A percentile compares a stretch with the other conserved stretches of the same genome.
Evolutionary conservation across 805 yeast genomes (phyloP).

Genomic region (Jamesozyma rosinii): DNA sequence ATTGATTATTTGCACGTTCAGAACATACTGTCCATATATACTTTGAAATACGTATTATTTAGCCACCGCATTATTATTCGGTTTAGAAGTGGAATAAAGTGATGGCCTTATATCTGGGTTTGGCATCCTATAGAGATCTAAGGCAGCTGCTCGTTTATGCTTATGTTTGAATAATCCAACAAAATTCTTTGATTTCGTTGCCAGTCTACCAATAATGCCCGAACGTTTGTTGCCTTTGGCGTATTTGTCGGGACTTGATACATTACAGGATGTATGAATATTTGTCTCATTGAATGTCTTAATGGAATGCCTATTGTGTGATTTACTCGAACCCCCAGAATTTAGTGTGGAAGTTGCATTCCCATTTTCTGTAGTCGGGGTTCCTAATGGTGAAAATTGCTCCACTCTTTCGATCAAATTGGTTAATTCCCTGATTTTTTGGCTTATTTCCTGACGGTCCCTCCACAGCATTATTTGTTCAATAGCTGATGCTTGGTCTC

Average conservation of each 20-base stretch:
- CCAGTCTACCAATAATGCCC: background rate
- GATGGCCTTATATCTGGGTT: background rate
- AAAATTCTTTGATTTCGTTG: slow-evolving; percentile 4
- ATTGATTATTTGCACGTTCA: too few species aligned
- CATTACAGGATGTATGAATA: background rate
- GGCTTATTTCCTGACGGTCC: slow-evolving; percentile 6
- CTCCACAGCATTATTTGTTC: slow-evolving; percentile 1
- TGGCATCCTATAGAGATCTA: slow-evolving; percentile 7
- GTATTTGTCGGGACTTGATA: background rate
- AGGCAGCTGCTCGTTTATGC: slow-evolving; percentile 4
- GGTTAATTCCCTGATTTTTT: slow-evolving; percentile 8
- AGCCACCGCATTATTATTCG: too few species aligned
- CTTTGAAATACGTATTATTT: too few species aligned
- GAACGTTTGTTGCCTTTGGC: background rate
- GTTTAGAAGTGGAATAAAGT: background rate
- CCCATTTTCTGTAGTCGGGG: slow-evolving; percentile 1
- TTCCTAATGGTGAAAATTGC: slow-evolving; percentile 3
- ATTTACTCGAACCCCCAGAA: background rate
- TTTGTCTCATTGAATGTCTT: background rate
- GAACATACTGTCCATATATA: too few species aligned
- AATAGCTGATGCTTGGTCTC: background rate
- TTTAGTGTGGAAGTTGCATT: background rate
- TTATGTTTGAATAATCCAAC: slow-evolving; percentile 5
- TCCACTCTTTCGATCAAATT: slow-evolving; percentile 5
- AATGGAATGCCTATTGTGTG: background rate